Evolutionary conservation across 306 rosid species (phyloP).

Genomic region (Argentina anserina): DNA sequence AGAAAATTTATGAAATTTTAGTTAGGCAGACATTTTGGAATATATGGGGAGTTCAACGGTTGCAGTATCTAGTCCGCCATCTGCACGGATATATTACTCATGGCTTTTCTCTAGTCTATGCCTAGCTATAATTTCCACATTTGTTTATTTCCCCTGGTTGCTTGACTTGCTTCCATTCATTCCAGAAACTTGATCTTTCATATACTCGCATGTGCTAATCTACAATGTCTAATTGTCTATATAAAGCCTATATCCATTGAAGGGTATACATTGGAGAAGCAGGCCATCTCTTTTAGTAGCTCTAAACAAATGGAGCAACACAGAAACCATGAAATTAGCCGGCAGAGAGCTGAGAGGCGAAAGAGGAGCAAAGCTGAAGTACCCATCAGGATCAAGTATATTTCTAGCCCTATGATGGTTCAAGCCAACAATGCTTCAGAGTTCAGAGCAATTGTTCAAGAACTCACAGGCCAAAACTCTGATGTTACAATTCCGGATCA

Average conservation of each 20-base stretch:
- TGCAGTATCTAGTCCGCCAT: background rate
- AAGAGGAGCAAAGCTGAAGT: constrained; percentile 15
- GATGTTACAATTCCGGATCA: background rate
- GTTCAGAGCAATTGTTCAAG: constrained; percentile 50
- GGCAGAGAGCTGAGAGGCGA: background rate
- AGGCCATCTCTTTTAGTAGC: background rate
- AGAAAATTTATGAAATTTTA: background rate
- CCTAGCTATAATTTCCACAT: background rate
- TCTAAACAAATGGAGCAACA: constrained; percentile 17
- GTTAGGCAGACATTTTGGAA: constrained; percentile 8
- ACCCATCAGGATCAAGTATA: constrained; percentile 44
- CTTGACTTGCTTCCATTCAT: constrained; percentile 10
- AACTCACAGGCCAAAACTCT: constrained; percentile 44
- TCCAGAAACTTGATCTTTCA: background rate
- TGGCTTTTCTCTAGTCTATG: background rate
- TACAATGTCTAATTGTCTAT: background rate
- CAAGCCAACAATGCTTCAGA: constrained; percentile 40
- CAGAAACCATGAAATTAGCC: background rate
- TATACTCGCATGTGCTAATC: background rate
- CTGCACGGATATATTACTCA: background rate
- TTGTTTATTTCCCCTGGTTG: background rate
- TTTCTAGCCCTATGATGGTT: constrained; percentile 48
- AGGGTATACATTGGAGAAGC: background rate
- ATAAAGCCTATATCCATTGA: background rate
- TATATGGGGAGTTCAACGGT: too few relatives aligned